Evolutionary conservation across 768 basidiomycete genomes (phyloP).

Genomic region (Tephrocybe sp.): DNA sequence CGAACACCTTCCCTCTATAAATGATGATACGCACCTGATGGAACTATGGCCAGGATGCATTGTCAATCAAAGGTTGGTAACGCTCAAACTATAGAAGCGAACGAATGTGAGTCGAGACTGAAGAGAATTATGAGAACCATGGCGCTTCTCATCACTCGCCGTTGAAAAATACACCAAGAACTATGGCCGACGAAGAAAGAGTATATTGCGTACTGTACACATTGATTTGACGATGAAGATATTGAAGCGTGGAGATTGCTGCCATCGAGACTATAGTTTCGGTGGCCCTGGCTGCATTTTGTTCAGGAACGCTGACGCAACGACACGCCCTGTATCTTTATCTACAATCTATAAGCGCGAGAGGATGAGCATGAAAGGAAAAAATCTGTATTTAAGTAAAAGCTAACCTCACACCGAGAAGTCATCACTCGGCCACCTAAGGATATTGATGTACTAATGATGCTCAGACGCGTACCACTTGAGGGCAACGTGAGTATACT

Average conservation of each 20-base stretch:
- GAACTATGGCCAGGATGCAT: background rate
- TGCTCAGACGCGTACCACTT: slow-evolving; percentile 58
- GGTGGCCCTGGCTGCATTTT: slow-evolving; percentile 67
- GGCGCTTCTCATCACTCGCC: background rate
- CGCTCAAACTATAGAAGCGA: background rate
- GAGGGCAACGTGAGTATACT: slow-evolving; percentile 6
- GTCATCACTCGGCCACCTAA: slow-evolving; percentile 71
- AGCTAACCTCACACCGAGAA: slow-evolving; percentile 64
- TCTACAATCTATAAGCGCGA: slow-evolving; percentile 46
- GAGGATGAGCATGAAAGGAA: slow-evolving; percentile 1
- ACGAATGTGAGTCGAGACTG: background rate
- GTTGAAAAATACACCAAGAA: background rate
- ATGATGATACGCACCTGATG: slow-evolving; percentile 10
- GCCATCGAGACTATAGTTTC: slow-evolving; percentile 34
- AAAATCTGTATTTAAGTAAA: slow-evolving; percentile 7
- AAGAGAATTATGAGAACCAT: background rate
- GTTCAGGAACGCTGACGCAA: slow-evolving; percentile 67
- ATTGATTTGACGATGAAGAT: slow-evolving; percentile 4
- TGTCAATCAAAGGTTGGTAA: slow-evolving; percentile 5
- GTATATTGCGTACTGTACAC: slow-evolving; percentile 16
- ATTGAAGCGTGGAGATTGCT: background rate
- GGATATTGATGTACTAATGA: slow-evolving; percentile 62
- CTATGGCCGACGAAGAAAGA: background rate
- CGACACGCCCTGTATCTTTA: slow-evolving; percentile 51
- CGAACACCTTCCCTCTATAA: background rate